Base-by-base conservation (phyloP, 2,329 filamentous ascomycete genomes). In the Beauveria pseudobassiana region DNA sequence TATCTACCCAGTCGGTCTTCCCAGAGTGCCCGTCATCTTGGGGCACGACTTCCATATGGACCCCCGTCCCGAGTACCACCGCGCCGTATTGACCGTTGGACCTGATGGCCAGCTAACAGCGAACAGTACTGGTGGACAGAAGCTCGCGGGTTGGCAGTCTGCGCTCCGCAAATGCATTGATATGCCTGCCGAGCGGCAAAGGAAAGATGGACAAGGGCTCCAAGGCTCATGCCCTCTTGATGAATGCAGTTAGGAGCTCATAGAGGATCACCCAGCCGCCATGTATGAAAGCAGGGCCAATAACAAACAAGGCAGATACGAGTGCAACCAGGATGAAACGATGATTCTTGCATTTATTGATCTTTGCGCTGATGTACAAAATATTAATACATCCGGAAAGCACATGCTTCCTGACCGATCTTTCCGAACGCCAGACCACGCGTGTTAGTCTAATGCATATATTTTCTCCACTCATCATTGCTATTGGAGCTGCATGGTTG, bases 61-160 rank as follows among this genome's bases (percentile, higher is more conserved):
- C 73, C 81, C 80, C n/a, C 80, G 95, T 61, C 87, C 88, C 0
- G 95, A 99, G 72, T 99, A 96, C 73, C 93, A 97, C 72, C 88
- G 95, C n/a, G 92, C 87, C 0, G 76, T 91, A 2, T 86, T 96
- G 2, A 80, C 79, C 0, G 84, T 86, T 1, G 82, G 80, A 0
- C 79, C 75, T 12, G 87, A 93, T 68, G 93, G 93, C 0, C 68
- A 77, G 9, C 74, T 98, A 53, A 79, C 84, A 63, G 95, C 92
- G 0, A 84, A 78, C 34, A 96, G 91, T 69, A 99, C 95, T 0
- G 95, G 95, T 6, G 87, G 88, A 3, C 95, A 99, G 77, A 57
- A 98, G 93, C 73, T 96, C 90, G 18, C 84, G 87, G 64, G 92
- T 99, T 2, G 91, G 92, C 0, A 98, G 93, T 73, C 80, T 98